A percentile compares a stretch with the other conserved stretches of the same genome.
These are phyloP conservation scores for Xylaria digitata DNA, from an alignment of 2,329 filamentous ascomycete genomes.

Conservation along the genomic window DNA sequence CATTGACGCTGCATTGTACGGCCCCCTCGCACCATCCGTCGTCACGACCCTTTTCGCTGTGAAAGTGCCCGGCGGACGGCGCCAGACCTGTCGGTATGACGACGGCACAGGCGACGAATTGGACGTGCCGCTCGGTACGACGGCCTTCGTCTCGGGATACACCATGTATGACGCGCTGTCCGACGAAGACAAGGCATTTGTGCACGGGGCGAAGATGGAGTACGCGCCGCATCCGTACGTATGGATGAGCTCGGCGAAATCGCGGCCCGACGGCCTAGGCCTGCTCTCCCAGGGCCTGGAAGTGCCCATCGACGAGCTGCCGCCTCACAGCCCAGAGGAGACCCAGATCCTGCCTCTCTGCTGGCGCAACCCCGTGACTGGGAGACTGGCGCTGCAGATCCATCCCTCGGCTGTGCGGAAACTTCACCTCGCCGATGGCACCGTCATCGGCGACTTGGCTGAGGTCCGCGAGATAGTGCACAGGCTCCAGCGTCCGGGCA, in stretches of 20 bases:
- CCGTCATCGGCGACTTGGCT: slow-evolving; percentile 74
- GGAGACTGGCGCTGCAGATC: slow-evolving; percentile 75
- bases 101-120: slow-evolving; percentile 75
- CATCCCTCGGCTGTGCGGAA: slow-evolving; percentile 78
- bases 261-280: slow-evolving; percentile 76
- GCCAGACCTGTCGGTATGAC: slow-evolving; percentile 77
- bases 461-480: slow-evolving; percentile 76
- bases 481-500: slow-evolving; percentile 76
- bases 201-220: slow-evolving; percentile 73
- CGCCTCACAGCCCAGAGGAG: slow-evolving; percentile 72
- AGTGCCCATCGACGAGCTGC: slow-evolving; percentile 68
- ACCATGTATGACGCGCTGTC: slow-evolving; percentile 76
- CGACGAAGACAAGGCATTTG: slow-evolving; percentile 74
- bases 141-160: slow-evolving; percentile 78
- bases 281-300: slow-evolving; percentile 74
- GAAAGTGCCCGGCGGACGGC: slow-evolving; percentile 73
- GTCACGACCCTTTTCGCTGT: slow-evolving; percentile 80
- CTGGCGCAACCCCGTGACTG: slow-evolving; percentile 80
- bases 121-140: slow-evolving; percentile 77
- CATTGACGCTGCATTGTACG: slow-evolving; percentile 82
- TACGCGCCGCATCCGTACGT: slow-evolving; percentile 85
- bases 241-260: slow-evolving; percentile 79
- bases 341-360: slow-evolving; percentile 80
- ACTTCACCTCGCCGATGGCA: slow-evolving; percentile 74
- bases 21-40: slow-evolving; percentile 73